These are phyloP conservation scores for Leptodermis oblonga DNA, from an alignment of 257 asterid species.

Conservation along the genomic window DNA sequence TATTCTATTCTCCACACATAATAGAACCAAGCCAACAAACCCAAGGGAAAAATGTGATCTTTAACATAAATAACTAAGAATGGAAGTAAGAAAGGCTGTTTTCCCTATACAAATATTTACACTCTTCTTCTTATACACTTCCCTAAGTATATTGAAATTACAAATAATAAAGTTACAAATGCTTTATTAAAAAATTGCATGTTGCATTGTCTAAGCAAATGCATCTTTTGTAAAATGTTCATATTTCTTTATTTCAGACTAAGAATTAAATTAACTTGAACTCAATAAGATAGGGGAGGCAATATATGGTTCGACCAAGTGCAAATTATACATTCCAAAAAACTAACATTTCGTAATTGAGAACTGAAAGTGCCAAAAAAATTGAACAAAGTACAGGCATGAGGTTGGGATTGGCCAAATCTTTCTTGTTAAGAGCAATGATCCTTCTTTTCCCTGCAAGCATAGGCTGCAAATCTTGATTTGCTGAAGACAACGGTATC, in stretches of 20 bases:
- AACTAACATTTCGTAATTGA: background rate
- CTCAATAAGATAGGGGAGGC: background rate
- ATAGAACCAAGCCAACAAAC: background rate
- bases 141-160: background rate
- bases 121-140: background rate
- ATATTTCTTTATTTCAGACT: background rate
- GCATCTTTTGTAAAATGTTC: background rate
- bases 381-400: constrained; percentile 51
- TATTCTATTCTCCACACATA: background rate
- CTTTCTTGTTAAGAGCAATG: constrained; percentile 91
- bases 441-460: constrained; percentile 67
- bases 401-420: constrained; percentile 85
- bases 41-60: background rate
- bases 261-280: background rate
- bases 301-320: too few species aligned
- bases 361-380: background rate
- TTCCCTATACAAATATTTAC: background rate
- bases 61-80: background rate
- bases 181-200: background rate
- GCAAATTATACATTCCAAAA: too few species aligned
- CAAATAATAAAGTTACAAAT: background rate
- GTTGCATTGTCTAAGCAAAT: background rate
- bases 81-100: background rate
- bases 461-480: constrained; percentile 73
- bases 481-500: constrained; percentile 87